Base-by-base conservation (phyloP, 176 grass and related monocot genomes). In the Pontederia crassipes region DNA sequence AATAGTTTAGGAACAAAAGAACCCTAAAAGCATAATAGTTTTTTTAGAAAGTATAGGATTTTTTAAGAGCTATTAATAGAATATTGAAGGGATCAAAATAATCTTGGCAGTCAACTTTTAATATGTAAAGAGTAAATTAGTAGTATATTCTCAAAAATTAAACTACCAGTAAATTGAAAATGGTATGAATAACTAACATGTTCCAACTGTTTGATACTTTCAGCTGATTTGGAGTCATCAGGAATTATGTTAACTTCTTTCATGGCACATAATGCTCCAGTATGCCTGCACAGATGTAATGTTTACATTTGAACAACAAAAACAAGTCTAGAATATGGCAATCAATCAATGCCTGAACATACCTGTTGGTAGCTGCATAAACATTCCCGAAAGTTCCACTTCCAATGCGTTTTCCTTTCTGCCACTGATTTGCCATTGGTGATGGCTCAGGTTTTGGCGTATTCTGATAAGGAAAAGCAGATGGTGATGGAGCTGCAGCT, bases 241-340 rank as follows among this genome's bases (percentile, higher is more conserved):
- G 86, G 92, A 78, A 96, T 96, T 68, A 96, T 88, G 80, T 88
- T 90, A 12, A 96, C 92, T 72, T 96, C 92, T 69, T 96, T 96
- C 92, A 96, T 96, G 45, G 92, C 92, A 85, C 92, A 96, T 58
- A 90, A 83, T 56, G 92, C 83, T 72, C 92, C 91, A 75, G 80
- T 96, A 60, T 96, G 70, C 73, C 90, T 95, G 68, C 49, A 57
- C 55, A 71, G 72, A 73, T 74, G 13, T 49, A 49, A 8, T 6
- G 24, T 26, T 50, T 65, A 65, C 49, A 8, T 13, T 12, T 12
- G 14, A 65, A 17, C 29, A 62, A 45, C 15, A 62, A 15, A 11
- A 65, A 50, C 9, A 47, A 11, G 11, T 49, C 16, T 18, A 10
- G n/a, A 50, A 53, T 29, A 13, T 47, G 52, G 20, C 56, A 57